These are phyloP conservation scores for Amanita thiersii DNA, from an alignment of 768 basidiomycete species.

Conservation along the genomic window DNA sequence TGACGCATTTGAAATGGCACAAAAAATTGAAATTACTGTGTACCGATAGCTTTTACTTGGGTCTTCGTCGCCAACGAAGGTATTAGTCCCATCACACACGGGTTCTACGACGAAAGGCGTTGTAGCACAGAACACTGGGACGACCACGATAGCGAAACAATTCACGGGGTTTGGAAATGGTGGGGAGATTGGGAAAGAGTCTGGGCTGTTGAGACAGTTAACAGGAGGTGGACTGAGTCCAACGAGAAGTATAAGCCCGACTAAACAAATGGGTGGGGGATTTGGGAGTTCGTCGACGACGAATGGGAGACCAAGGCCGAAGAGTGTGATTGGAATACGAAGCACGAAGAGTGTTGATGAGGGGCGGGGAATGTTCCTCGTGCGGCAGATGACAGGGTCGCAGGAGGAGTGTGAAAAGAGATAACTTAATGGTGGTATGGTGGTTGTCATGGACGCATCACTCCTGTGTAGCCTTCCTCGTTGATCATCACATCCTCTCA, in stretches of 20 bases:
- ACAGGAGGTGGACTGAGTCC: slow-evolving; percentile 64
- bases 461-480: neutral
- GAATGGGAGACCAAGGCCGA: slow-evolving; percentile 46
- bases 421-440: neutral
- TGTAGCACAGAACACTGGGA: slow-evolving; percentile 55
- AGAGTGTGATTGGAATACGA: slow-evolving; percentile 70
- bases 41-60: neutral
- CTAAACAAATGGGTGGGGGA: slow-evolving; percentile 48
- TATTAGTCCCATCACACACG: slow-evolving; percentile 40
- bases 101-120: slow-evolving; percentile 23
- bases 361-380: slow-evolving; percentile 67
- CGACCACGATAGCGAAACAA: slow-evolving; percentile 66
- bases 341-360: slow-evolving; percentile 56
- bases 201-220: slow-evolving; percentile 41
- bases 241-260: slow-evolving; percentile 68
- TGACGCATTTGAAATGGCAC: slow-evolving; percentile 11
- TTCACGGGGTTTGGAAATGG: slow-evolving; percentile 55
- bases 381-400: slow-evolving; percentile 76
- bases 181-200: slow-evolving; percentile 22
- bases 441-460: neutral
- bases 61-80: slow-evolving; percentile 25
- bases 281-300: slow-evolving; percentile 18
- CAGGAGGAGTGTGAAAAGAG: no score
- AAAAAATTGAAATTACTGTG: neutral
- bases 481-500: no score